Conservation (phyloP, 192 early-diverging fungal genomes). For the Anaeromyces robustus region DNA sequence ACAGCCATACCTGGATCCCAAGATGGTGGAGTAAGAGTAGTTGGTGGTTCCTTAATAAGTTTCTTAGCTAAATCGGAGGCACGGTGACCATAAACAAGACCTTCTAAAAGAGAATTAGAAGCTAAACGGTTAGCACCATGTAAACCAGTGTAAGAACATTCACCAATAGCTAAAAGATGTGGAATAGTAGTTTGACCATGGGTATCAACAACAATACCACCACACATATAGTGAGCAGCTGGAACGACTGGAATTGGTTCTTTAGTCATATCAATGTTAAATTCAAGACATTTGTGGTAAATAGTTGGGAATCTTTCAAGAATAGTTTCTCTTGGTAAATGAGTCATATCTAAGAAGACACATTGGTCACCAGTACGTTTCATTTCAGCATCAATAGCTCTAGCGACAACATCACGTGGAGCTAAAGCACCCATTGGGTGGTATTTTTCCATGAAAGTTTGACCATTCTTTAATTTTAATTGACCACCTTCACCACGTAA, state of each 20-base stretch:
- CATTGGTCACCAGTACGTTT: neutral
- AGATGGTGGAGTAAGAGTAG: neutral
- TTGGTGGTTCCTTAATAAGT: neutral
- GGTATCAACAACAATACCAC: neutral
- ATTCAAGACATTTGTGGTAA: neutral
- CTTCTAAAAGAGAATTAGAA: neutral
- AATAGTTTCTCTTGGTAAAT: neutral
- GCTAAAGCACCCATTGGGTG: neutral
- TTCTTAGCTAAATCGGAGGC: neutral
- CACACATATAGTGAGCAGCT: neutral
- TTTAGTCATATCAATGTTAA: slow-evolving; percentile 84
- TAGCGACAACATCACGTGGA: neutral
- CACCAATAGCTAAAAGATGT: neutral
- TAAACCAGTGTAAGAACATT: neutral
- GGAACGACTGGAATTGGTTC: slow-evolving; percentile 69
- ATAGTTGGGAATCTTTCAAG: neutral
- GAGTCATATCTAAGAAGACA: neutral
- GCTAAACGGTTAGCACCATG: neutral
- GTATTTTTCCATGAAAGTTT: neutral
- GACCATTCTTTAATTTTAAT: neutral
- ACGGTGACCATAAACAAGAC: neutral
- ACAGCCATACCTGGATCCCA: neutral
- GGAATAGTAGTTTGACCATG: neutral
- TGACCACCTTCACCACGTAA: neutral
- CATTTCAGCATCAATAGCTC: neutral